Evolutionary conservation across 495 filamentous ascomycete species (phyloP).

Genomic region (Xylaria sp.): DNA sequence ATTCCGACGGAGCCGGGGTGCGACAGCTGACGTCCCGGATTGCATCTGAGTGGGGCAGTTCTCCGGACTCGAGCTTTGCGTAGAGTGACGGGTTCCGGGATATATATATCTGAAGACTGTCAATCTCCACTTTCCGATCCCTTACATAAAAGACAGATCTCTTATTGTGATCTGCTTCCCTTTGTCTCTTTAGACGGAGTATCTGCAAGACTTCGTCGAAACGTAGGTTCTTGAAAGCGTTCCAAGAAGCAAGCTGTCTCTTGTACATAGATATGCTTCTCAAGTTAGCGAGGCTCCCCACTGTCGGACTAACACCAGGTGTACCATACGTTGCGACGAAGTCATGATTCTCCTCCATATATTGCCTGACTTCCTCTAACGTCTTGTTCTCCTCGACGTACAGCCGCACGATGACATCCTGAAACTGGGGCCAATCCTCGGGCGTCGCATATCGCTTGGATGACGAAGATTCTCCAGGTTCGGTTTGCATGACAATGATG

Average conservation of each 20-base stretch:
- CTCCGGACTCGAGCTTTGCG: constrained; percentile 39
- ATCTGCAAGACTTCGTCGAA: constrained; percentile 44
- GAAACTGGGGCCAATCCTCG: constrained; percentile 40
- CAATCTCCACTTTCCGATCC: constrained; percentile 37
- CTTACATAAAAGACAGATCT: constrained; percentile 40
- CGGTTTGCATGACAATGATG: constrained; percentile 27
- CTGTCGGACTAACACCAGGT: neutral
- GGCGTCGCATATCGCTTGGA: constrained; percentile 36
- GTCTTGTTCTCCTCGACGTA: constrained; percentile 44
- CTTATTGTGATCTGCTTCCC: constrained; percentile 36
- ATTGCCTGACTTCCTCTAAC: constrained; percentile 40
- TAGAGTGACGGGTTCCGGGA: constrained; percentile 42
- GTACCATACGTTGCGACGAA: constrained; percentile 42
- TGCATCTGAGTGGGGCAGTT: constrained; percentile 35
- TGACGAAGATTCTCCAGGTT: constrained; percentile 25
- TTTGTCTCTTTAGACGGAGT: constrained; percentile 38
- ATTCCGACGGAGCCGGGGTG: constrained; percentile 30
- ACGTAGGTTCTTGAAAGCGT: constrained; percentile 43
- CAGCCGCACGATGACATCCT: constrained; percentile 36
- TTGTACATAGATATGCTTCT: constrained; percentile 43
- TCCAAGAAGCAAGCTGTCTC: constrained; percentile 41
- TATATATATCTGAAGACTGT: constrained; percentile 41
- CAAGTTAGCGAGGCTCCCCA: constrained; percentile 27
- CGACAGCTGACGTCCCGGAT: constrained; percentile 42
- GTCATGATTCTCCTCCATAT: constrained; percentile 42